Evolutionary conservation across 441 rosid species (phyloP), one percentile per base, ranked within the genome.

Genomic region (Eruca vesicaria): DNA sequence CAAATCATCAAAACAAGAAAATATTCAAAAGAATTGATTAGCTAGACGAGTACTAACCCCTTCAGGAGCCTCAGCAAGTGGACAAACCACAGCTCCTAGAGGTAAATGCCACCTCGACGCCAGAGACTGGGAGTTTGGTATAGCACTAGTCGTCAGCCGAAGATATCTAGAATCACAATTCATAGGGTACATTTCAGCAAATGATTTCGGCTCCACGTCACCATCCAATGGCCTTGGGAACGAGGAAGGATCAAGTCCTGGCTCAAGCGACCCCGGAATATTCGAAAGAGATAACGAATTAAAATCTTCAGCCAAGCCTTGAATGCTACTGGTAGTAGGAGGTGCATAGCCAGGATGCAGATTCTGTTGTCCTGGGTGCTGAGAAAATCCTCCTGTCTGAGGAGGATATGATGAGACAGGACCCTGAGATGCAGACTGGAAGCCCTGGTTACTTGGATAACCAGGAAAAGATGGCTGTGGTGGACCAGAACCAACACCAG

Each of bases 41-140:
- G 66, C 41, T 69, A 68, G 67, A 68, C 41, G 70, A 70, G 74
- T 50, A 87, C 98, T 80, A 45, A 96, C 99, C 93, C 98, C 97
- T 59, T 88, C 89, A 63, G 98, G 92, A 86, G 92, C 76, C 86
- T 94, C 97, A 7, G 97, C 98, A 74, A 94, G 98, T 78, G 99
- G 99, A 78, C 98, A 90, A 81, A 96, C 98, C 83, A 96, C 96
- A 38, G 99, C 99, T 78, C 98, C 98, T 62, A 96, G 89, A 65
- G 98, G 96, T 78, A 96, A 87, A 87, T 96, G 98, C 99, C 99
- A 96, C 90, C 98, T 88, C 52, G 98, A 88, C 62, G 74, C 86
- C 81, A 96, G 86, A 80, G 99, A 96, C 71, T 90, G 93, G 65
- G 99, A 92, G 82, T 83, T 90, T 16, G 98, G 99, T 73, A 94